A percentile compares a stretch with the other conserved stretches of the same genome.
Evolutionary conservation across 306 rosid genomes (phyloP).

Genomic region (Comarum palustre): DNA sequence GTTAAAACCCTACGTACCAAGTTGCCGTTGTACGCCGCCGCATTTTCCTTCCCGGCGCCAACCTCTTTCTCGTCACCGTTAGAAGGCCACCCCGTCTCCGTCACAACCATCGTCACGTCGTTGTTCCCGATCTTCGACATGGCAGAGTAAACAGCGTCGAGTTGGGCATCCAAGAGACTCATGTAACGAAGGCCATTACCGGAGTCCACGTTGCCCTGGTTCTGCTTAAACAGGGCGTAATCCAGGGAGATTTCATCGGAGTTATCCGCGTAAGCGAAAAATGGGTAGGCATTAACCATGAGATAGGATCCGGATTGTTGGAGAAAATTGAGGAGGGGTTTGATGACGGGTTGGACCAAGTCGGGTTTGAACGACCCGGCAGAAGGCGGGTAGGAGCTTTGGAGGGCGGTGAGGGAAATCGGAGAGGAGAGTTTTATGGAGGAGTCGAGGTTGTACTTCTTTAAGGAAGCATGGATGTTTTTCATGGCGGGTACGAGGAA

Average conservation of each 20-base stretch:
- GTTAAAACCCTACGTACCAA: slow-evolving; percentile 48
- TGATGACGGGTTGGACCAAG: slow-evolving; percentile 57
- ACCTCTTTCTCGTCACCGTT: slow-evolving; percentile 60
- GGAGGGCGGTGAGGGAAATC: slow-evolving; percentile 55
- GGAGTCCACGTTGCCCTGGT: slow-evolving; percentile 65
- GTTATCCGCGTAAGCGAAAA: slow-evolving; percentile 59
- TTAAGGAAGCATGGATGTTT: slow-evolving; percentile 47
- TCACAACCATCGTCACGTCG: slow-evolving; percentile 46
- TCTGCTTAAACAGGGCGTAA: slow-evolving; percentile 55
- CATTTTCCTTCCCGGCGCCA: slow-evolving; percentile 57
- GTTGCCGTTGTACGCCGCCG: slow-evolving; percentile 81
- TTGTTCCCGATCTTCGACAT: slow-evolving; percentile 55
- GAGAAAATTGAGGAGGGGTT: slow-evolving; percentile 60
- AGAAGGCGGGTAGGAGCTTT: slow-evolving; percentile 62
- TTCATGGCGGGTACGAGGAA: slow-evolving; percentile 78
- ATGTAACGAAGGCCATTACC: slow-evolving; percentile 61
- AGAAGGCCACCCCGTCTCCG: slow-evolving; percentile 91
- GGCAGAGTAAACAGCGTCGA: slow-evolving; percentile 86
- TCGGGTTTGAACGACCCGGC: slow-evolving; percentile 73
- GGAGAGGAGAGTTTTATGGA: slow-evolving; percentile 70
- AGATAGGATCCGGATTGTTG: slow-evolving; percentile 53
- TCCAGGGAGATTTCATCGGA: slow-evolving; percentile 47
- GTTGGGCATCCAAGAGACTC: slow-evolving; percentile 62
- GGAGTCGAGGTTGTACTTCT: slow-evolving; percentile 36
- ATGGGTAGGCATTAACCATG: slow-evolving; percentile 77